These are phyloP conservation scores for Scheffersomyces titani DNA, from an alignment of 1,139 yeast genomes.

Conservation along the genomic window DNA sequence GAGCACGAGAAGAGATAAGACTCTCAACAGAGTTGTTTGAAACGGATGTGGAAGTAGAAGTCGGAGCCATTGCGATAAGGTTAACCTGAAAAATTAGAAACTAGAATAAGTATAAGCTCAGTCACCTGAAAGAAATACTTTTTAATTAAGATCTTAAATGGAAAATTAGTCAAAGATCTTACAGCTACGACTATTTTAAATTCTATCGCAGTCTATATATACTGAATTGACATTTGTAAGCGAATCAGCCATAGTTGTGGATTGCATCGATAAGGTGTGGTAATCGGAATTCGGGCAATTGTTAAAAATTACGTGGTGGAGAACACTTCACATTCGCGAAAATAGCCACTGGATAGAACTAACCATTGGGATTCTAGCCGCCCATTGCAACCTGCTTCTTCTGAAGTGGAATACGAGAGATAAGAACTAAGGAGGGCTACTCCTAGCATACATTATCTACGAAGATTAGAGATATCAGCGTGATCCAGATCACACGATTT, in stretches of 20 bases:
- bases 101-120: not conserved
- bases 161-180: not conserved
- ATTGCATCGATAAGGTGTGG: not conserved
- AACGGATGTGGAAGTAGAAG: not conserved
- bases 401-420: not conserved
- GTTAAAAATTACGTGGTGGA: not conserved
- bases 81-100: not conserved
- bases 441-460: not conserved
- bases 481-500: not conserved
- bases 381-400: not conserved
- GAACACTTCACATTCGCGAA: not conserved
- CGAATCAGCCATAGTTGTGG: not conserved
- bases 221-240: not conserved
- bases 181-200: not conserved
- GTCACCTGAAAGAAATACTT: not conserved
- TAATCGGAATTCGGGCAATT: not conserved
- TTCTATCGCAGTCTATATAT: not conserved
- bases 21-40: slow-evolving; percentile 26
- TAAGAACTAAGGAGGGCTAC: not conserved
- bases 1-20: slow-evolving; percentile 16
- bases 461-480: not conserved
- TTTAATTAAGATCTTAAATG: not conserved
- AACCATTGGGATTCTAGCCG: not conserved
- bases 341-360: not conserved
- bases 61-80: not conserved